Base-by-base conservation (phyloP, 768 basidiomycete species). In the Austroboletus eburneus region DNA sequence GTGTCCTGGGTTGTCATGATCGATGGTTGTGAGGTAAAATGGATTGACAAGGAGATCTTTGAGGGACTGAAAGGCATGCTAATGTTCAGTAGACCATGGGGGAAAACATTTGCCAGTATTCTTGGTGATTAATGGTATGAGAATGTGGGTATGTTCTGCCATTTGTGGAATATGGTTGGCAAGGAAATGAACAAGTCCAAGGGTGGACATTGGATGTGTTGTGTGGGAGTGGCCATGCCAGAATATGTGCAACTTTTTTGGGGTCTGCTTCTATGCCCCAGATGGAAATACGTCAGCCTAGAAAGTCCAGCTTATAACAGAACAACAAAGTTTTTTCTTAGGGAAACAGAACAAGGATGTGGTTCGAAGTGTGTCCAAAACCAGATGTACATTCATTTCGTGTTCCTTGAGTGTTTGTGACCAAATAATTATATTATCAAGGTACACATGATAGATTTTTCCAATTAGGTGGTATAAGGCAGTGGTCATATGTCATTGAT, bases 1-100 rank as follows among this genome's bases (percentile, higher is more conserved):
- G 5, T 49, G 34, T 3, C 48, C 39, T 2, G 56, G 54, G 8
- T 64, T 45, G 4, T 59, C 40, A 43, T 72, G 66, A 42, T 72
- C 57, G 17, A 72, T 70, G 0, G 50, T 50, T 0, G 63, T 71
- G 0, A 70, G 55, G 42, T 63, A 69, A 1, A 60, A 41, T 1
- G 45, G 39, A 8, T 59, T 46, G 0, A 52, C 43, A 1, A 67
- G 64, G 0, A 69, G 40, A 0, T 10, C 4, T 34, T 70, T 67
- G 32, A 71, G 63, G 0, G 36, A 43, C 39, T 43, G 3, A 27
- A 53, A 34, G n/a, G 64, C 46, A 23, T 16, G 0, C 9, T 38
- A 17, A 29, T 45, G 47, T 29, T 7, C 21, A 32, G 21, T 7
- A 7, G 29, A 7, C 29, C 29, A 29, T 29, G 29, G 29, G 8